Evolutionary conservation across 1,284 basidiomycete genomes (phyloP).

Genomic region (Athelia sp.): DNA sequence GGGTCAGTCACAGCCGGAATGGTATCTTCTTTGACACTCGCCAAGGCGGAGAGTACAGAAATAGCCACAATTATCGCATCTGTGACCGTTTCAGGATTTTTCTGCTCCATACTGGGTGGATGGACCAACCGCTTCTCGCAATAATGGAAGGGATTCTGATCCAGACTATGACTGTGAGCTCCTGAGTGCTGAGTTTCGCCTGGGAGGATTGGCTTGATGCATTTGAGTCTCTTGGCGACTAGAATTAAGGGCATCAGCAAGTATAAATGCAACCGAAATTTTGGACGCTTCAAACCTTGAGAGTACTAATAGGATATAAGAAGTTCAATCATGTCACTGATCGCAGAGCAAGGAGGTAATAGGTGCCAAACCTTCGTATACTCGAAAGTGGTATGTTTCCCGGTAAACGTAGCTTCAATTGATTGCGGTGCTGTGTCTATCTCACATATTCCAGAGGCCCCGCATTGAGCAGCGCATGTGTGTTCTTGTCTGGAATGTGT

Average conservation of each 20-base stretch:
- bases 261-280: neutral
- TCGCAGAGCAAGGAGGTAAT: slow-evolving; percentile 40
- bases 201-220: slow-evolving; percentile 39
- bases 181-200: slow-evolving; percentile 39
- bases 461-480: slow-evolving; percentile 37
- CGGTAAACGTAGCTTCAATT: slow-evolving; percentile 52
- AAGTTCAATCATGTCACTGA: slow-evolving; percentile 11
- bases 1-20: no score
- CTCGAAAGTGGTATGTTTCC: slow-evolving; percentile 53
- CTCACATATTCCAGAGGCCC: slow-evolving; percentile 44
- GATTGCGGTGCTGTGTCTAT: slow-evolving; percentile 54
- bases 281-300: slow-evolving; percentile 27
- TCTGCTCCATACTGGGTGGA: no score
- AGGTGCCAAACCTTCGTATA: slow-evolving; percentile 52
- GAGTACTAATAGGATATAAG: slow-evolving; percentile 19
- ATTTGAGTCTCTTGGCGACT: slow-evolving; percentile 46
- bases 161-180: slow-evolving; percentile 41
- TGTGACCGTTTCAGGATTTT: slow-evolving; percentile 17
- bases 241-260: no score
- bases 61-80: slow-evolving; percentile 53
- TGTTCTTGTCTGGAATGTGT: slow-evolving; percentile 39
- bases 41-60: slow-evolving; percentile 54
- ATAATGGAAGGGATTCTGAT: slow-evolving; percentile 38
- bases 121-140: slow-evolving; percentile 40
- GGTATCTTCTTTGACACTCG: no score